Conservation (phyloP, 31 red algal species). For the Asparagopsis taxiformis region DNA sequence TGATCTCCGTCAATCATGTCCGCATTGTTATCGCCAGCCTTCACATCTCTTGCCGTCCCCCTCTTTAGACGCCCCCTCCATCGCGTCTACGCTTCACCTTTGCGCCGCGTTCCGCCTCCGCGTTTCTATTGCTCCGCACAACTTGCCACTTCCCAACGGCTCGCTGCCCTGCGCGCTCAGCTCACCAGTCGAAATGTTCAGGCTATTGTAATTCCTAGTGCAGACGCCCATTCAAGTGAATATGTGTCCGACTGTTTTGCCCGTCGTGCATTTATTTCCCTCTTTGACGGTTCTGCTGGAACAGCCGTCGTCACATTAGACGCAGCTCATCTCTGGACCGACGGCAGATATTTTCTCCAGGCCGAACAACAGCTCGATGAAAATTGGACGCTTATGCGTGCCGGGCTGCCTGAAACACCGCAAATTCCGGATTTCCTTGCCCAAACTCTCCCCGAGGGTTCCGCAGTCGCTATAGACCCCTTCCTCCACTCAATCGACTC, state of each 20-base stretch:
- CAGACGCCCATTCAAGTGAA: conserved; percentile 78
- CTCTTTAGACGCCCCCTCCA: too few species aligned
- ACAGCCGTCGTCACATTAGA: conserved; percentile 76
- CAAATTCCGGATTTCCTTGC: conserved; percentile 49
- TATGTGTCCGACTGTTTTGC: conserved; percentile 65
- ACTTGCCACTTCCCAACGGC: conserved; percentile 4
- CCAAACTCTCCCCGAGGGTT: conserved; percentile 5
- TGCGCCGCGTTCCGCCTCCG: not conserved
- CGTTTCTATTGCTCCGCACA: conserved; percentile 1
- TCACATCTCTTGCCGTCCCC: too few species aligned
- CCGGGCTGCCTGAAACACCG: conserved; percentile 55
- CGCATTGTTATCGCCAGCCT: too few species aligned
- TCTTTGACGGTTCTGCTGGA: conserved; percentile 90
- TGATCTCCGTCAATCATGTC: too few species aligned
- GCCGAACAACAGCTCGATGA: conserved; percentile 68
- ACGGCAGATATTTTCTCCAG: conserved; percentile 88
- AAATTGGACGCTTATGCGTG: conserved; percentile 78
- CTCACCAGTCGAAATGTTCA: conserved; percentile 26
- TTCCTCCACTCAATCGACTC: conserved; percentile 42
- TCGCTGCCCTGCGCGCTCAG: conserved; percentile 39
- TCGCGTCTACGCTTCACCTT: not conserved
- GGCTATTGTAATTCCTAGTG: conserved; percentile 64
- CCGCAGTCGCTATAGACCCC: conserved; percentile 64
- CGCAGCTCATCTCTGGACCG: conserved; percentile 84
- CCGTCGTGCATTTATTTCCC: conserved; percentile 68